A percentile compares a stretch with the other conserved stretches of the same genome.
These are phyloP conservation scores for Lipomyces lipofer DNA, from an alignment of 805 yeast species.

Conservation along the genomic window DNA sequence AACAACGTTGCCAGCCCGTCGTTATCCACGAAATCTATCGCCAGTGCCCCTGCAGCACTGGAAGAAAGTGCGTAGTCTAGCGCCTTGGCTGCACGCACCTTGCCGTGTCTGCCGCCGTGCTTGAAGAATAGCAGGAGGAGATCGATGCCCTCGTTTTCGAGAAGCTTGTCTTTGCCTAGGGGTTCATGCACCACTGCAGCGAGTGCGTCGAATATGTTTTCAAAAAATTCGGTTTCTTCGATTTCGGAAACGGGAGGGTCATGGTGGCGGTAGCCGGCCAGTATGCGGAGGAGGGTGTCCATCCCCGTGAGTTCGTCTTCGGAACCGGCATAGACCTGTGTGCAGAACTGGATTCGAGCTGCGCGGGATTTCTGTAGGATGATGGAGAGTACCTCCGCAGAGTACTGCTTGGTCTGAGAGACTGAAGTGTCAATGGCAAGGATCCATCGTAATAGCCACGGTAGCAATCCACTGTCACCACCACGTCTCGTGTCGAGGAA, in stretches of 20 bases:
- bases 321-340: conserved; percentile 2
- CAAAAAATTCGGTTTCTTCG: conserved; percentile 29
- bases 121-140: conserved; percentile 24
- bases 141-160: conserved; percentile 33
- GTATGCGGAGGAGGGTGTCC: conserved; percentile 25
- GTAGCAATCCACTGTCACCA: conserved; percentile 24
- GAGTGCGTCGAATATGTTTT: conserved; percentile 30
- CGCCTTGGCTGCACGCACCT: conserved; percentile 23
- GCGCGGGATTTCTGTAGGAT: conserved; percentile 21
- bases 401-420: conserved; percentile 30
- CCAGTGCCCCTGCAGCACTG: conserved; percentile 10
- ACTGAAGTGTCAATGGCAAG: conserved; percentile 24
- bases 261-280: conserved; percentile 23
- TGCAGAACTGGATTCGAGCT: conserved; percentile 9
- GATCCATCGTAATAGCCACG: conserved; percentile 30
- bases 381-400: conserved; percentile 33
- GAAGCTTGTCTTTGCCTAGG: conserved; percentile 23
- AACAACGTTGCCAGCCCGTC: conserved; percentile 28
- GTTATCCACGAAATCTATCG: conserved; percentile 25
- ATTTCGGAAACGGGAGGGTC: conserved; percentile 27
- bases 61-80: conserved; percentile 30
- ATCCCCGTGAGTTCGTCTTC: conserved; percentile 23
- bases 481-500: background rate
- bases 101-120: conserved; percentile 26
- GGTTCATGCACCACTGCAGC: conserved; percentile 24